Evolutionary conservation across 108 stramenopile species (phyloP), one percentile per base, ranked within the genome.

Genomic region (Cyclostephanos tholiformis): DNA sequence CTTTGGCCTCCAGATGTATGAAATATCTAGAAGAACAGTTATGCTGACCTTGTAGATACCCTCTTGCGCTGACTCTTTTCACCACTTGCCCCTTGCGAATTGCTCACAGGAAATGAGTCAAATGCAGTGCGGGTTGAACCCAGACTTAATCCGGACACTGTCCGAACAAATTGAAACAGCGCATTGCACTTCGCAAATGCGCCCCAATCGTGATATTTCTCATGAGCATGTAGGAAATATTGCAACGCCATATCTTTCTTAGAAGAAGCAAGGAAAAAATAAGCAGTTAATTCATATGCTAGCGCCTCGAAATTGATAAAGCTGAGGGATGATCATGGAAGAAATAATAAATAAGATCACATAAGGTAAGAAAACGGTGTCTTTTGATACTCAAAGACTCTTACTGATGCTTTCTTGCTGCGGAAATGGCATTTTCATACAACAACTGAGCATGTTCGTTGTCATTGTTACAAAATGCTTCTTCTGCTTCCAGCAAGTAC

Each of bases 281-380:
- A 59, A 14, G 64, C 77, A 46, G 72, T 64, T 6, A 69, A 38
- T 46, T 76, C 69, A 30, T 46, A 43, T 3, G 75, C 59, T 41
- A 76, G 38, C 19, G 75, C 75, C 38, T 78, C 65, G 27, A 65
- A 71, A n/a, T 60, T 66, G 0, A 78, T 48, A 43, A 74, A 74
- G 35, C 62, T 67, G n/a, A n/a, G n/a, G n/a, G n/a, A n/a, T n/a
- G n/a, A n/a, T n/a, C n/a, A n/a, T 9, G 26, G 26, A 55, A 55
- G n/a, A 55, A 16, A 55, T n/a, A 12, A 5, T 8, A 55, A 26
- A 6, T 8, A 5, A 4, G 3, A 26, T 23, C 0, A 0, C 0
- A 27, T 0, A 55, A 0, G 2, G 13, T 27, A 2, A 55, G 26
- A 1, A 5, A 12, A 2, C 13, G 14, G 16, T 16, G 26, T 12